Evolutionary conservation across 179 eudicot genomes (phyloP), one percentile per base, ranked within the genome.

Genomic region (Actinidia arguta): DNA sequence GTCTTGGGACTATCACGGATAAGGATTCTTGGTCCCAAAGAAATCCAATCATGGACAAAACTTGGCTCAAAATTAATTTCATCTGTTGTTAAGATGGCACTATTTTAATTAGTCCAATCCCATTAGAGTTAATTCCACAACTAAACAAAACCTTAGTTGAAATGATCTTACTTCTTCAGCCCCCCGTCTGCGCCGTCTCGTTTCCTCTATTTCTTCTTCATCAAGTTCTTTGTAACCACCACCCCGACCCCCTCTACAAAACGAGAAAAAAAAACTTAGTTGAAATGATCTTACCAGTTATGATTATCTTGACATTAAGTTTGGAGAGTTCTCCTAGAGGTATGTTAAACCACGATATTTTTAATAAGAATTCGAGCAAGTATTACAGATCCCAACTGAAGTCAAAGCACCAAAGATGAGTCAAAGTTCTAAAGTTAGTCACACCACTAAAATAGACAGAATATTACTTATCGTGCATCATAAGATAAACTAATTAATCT

Each of bases 201-300:
- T 93, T 90, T 96, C 99, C 86, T 94, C 99, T 73, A 96, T 73
- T 88, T 96, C 99, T 87, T 95, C 91, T 85, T 96, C 99, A 84
- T 96, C 99, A 78, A 96, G 96, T 89, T 96, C 99, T 88, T 96
- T 96, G 90, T 96, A 96, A 78, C 99, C 99, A 83, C 99, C 99
- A 67, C 87, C 99, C 72, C 99, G 97, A 18, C 99, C 98, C 87
- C 99, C 99, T 90, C 99, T 96, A 82, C 18, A n/a, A 51, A 22
- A 82, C 72, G 80, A 68, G 11, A 46, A 62, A 78, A 75, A 24
- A 70, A 58, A 42, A 9, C 9, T 63, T 27, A 78, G 31, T 50
- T 31, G 42, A 59, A 24, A 39, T 39, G 10, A 70, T 22, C n/a
- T n/a, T n/a, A 46, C 44, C 5, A 14, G 48, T 12, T 8, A 46